phyloP scores from a whole-genome alignment of 2,329 filamentous ascomycete genomes.

The Fusarium anthophilum region DNA sequence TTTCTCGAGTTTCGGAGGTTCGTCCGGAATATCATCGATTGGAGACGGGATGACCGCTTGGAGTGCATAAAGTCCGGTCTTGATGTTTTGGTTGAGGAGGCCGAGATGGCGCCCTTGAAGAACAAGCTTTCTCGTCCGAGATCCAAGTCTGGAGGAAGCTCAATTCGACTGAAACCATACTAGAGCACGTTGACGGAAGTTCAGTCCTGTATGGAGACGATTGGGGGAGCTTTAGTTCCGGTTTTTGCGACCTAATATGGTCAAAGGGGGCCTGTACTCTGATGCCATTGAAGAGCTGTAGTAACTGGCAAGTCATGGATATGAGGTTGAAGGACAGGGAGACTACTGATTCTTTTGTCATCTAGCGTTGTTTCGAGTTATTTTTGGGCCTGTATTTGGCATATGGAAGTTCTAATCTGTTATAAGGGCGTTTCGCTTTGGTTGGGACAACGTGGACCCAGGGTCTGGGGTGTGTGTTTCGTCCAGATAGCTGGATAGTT shows the following conservation, averaged over 20 bases:
- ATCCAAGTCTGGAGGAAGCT: not conserved
- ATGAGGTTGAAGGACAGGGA: not conserved
- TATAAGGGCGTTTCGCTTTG: not conserved
- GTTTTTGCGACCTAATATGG: too few species aligned
- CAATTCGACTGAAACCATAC: not conserved
- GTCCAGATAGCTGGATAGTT: not conserved
- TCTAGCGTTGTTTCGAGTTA: not conserved
- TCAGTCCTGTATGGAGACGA: too few species aligned
- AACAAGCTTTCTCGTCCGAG: not conserved
- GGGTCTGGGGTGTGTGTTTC: not conserved
- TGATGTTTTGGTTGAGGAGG: not conserved
- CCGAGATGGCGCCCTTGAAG: not conserved
- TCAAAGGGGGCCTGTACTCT: too few species aligned
- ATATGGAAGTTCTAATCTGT: too few species aligned
- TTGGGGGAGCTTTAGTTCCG: not conserved
- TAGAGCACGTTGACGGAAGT: not conserved
- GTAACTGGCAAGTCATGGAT: not conserved
- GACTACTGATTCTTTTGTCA: rapidly evolving
- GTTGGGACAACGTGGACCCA: rapidly evolving
- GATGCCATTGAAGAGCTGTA: not conserved
- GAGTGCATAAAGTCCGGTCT: conserved; percentile 36
- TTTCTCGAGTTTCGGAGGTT: conserved; percentile 46
- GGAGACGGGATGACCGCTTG: conserved; percentile 45
- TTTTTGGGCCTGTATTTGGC: not conserved
- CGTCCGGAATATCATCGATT: conserved; percentile 50